Evolutionary conservation across 1,139 yeast genomes (phyloP).

Genomic region (Yamadazyma pseudoaaseri): DNA sequence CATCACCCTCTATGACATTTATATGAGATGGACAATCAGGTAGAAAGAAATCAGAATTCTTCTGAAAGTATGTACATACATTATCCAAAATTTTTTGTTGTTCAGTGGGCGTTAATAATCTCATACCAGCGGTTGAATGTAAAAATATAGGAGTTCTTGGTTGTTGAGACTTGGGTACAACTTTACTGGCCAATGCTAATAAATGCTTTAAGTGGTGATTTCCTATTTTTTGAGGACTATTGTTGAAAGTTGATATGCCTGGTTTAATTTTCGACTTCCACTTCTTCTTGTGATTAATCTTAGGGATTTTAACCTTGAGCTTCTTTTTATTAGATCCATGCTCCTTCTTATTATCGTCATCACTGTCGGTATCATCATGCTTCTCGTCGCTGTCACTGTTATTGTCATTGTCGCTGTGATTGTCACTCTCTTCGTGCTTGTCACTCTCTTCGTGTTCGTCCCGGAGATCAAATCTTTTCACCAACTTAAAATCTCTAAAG

Average conservation of each 20-base stretch:
- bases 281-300: slow-evolving; percentile 40
- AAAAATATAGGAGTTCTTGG: slow-evolving; percentile 73
- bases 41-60: slow-evolving; percentile 55
- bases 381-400: slow-evolving; percentile 13
- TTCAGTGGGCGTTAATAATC: slow-evolving; percentile 57
- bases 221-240: slow-evolving; percentile 55
- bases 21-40: slow-evolving; percentile 61
- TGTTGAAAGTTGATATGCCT: slow-evolving; percentile 60
- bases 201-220: slow-evolving; percentile 56
- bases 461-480: slow-evolving; percentile 14
- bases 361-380: slow-evolving; percentile 11
- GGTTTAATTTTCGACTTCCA: slow-evolving; percentile 68
- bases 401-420: slow-evolving; percentile 16
- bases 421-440: slow-evolving; percentile 10
- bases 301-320: slow-evolving; percentile 31
- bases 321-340: slow-evolving; percentile 12
- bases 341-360: background rate
- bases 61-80: slow-evolving; percentile 55
- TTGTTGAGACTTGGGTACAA: slow-evolving; percentile 68
- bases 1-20: slow-evolving; percentile 70
- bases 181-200: slow-evolving; percentile 51
- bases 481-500: slow-evolving; percentile 14
- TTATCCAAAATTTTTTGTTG: slow-evolving; percentile 50
- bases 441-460: slow-evolving; percentile 8
- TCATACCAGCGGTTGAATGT: slow-evolving; percentile 82